These are phyloP conservation scores for Tuber umbilicatum DNA, from an alignment of 495 filamentous ascomycete species.

Conservation along the genomic window DNA sequence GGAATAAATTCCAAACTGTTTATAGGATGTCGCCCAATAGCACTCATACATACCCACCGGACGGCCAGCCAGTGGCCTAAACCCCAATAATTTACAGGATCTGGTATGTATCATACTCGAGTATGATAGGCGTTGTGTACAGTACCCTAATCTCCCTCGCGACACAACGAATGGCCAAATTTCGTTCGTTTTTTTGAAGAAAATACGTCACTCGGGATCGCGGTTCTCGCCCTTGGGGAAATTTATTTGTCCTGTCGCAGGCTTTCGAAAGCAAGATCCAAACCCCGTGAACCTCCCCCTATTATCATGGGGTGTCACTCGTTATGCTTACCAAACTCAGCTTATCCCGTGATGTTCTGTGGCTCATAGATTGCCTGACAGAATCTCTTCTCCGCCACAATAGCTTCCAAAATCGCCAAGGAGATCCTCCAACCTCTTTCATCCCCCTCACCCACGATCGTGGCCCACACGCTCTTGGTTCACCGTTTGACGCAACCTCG, in stretches of 20 bases:
- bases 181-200: not conserved
- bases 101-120: too few species aligned
- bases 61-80: not conserved
- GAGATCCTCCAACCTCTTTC: conserved; percentile 36
- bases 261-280: not conserved
- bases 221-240: not conserved
- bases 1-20: not conserved
- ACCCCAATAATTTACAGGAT: too few species aligned
- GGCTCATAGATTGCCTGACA: not conserved
- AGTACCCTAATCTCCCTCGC: not conserved
- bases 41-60: not conserved
- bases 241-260: not conserved
- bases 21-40: not conserved
- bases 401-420: conserved; percentile 4
- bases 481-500: conserved; percentile 31
- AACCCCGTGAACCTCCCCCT: not conserved
- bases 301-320: not conserved
- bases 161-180: not conserved
- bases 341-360: not conserved
- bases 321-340: not conserved
- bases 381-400: not conserved
- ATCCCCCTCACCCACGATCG: conserved; percentile 35
- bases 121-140: not conserved
- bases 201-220: not conserved
- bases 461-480: conserved; percentile 23